Conservation (phyloP, 768 basidiomycete species). For the Agrocybe pediades region DNA sequence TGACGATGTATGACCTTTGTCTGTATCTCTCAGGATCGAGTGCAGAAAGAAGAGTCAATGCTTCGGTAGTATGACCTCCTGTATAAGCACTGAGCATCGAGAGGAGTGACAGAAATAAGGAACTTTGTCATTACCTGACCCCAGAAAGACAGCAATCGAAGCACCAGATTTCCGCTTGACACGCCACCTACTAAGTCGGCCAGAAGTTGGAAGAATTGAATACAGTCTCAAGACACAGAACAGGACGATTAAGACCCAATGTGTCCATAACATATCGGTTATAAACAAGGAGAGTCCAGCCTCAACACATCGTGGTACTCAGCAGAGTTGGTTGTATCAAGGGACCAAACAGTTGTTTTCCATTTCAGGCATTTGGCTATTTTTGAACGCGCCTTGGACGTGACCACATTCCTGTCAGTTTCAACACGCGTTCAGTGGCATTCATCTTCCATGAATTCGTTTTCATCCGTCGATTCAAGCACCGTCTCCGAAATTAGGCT, state of each 20-base stretch:
- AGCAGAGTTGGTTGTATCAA: no score
- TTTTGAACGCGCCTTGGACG: not conserved
- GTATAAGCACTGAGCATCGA: not conserved
- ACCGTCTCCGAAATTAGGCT: slow-evolving; percentile 51
- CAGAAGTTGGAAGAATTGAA: slow-evolving; percentile 22
- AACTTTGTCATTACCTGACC: slow-evolving; percentile 89
- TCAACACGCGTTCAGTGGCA: not conserved
- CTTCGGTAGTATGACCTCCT: slow-evolving; percentile 94
- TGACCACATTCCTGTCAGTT: not conserved
- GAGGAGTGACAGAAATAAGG: slow-evolving; percentile 3
- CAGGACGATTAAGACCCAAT: not conserved
- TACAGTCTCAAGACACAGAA: not conserved
- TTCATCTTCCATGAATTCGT: not conserved
- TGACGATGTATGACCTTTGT: slow-evolving; percentile 79
- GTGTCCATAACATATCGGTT: not conserved
- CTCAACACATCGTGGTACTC: no score
- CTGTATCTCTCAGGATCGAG: slow-evolving; percentile 77
- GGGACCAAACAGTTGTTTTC: no score
- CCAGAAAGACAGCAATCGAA: slow-evolving; percentile 83
- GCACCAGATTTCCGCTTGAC: slow-evolving; percentile 24
- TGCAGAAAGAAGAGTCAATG: slow-evolving; percentile 67
- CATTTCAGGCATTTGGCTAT: slow-evolving; percentile 24
- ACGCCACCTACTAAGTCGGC: not conserved
- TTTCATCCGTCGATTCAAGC: not conserved
- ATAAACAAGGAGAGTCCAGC: not conserved